Base-by-base conservation (phyloP, 805 yeast species). In the Saturnispora gosingensis region DNA sequence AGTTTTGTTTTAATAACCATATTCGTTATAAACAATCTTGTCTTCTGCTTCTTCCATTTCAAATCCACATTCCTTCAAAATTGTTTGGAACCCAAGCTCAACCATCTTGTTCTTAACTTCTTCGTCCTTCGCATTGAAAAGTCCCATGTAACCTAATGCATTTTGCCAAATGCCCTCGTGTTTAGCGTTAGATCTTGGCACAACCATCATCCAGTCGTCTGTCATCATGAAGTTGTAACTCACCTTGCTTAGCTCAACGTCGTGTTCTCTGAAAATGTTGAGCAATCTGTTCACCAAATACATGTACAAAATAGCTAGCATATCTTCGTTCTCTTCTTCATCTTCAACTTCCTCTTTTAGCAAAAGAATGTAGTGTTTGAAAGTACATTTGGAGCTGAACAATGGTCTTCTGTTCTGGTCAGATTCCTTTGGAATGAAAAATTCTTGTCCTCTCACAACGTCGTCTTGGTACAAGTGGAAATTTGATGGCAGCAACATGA, bases 161-260 rank as follows among this genome's bases (percentile, higher is more conserved):
- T 91, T 91, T 58, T 89, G 75, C 53, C 91, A 85, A 30, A 82
- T 67, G 8, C 71, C 71, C 43, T 75, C 73, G 60, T 73, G 81
- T 47, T 68, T 71, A 1, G 84, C 82, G 16, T 64, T 60, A 2
- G 83, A 71, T 61, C 97, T 77, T 16, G 99, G 98, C n/a, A 89
- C 83, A 22, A 86, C 66, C 78, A 89, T 78, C 69, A 91, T 78
- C 87, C 93, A 91, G 49, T 80, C 76, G 46, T 81, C 80, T 46
- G 95, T 88, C 76, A 91, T 79, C 43, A 88, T 69, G 35, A 90
- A 80, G 63, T 91, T 91, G 67, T 87, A 91, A 38, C 91, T 84
- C 47, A 82, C 70, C 43, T 72, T 71, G n/a, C 61, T 57, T 15
- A 57, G 61, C 27, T 69, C 63, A 15, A 68, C 60, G 5, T 66